Base-by-base conservation (phyloP, 2,329 filamentous ascomycete genomes). In the Bipolaris gigantea region DNA sequence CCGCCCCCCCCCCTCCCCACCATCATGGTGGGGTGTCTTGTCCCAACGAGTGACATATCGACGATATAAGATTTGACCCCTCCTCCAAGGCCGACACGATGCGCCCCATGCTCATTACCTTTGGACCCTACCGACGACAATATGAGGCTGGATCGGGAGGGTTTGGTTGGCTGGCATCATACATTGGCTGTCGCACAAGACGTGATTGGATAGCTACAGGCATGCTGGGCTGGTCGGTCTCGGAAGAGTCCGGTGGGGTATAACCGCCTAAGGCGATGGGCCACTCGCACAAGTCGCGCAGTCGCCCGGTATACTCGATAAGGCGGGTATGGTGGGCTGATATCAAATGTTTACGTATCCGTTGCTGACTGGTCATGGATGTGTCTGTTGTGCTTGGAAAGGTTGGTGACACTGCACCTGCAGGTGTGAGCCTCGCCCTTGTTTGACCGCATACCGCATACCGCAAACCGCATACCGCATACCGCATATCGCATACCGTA, bases 21-120 rank as follows among this genome's bases (percentile, higher is more conserved):
- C 15, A 23, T 19, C 10, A 39, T 39, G 36, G 36, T 40, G 38
- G 27, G 45, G 39, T 18, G 35, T 44, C 34, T 39, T 39, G 50
- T 36, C 44, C 45, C 36, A 39, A 40, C 27, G 39, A 50, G 50
- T 53, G 50, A 53, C 50, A 53, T 53, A 53, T 53, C 50, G 46
- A 43, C 19, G 16, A 33, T 33, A 43, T 16, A 21, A 32, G 30
- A n/a, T 25, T 32, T 33, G 40, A 23, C 38, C 43, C 30, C 41
- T 30, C 32, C 32, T 27, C 19, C 21, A 18, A 48, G 50, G 5
- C 44, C 30, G 44, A 27, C 13, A 19, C 23, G 9, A 39, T 45
- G 38, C 44, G 13, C 45, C 25, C 32, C 32, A 39, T 34, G 33
- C 39, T 27, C 27, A 42, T 39, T 25, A 30, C 44, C 35, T 15